Conservation (phyloP, 73 alveolate species). For the Paraurostyla sp. region DNA sequence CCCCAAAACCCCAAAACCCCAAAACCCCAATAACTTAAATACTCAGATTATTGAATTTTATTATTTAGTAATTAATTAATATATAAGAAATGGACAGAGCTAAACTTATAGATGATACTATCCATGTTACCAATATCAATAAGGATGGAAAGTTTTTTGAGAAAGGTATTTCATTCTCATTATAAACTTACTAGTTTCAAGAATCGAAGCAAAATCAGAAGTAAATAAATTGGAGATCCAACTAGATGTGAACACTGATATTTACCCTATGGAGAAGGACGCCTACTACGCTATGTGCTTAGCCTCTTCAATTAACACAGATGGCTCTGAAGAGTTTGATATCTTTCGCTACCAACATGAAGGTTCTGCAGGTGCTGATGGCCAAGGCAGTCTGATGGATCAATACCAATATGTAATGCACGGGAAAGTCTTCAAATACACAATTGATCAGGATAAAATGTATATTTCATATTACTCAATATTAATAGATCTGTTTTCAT, state of each 20-base stretch:
- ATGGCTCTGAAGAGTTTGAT: slow-evolving; percentile 74
- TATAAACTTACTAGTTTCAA: slow-evolving; percentile 76
- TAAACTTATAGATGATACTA: slow-evolving; percentile 66
- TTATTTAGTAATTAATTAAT: neutral
- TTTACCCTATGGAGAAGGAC: slow-evolving; percentile 88
- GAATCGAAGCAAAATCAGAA: slow-evolving; percentile 85
- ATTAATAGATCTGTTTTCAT: slow-evolving; percentile 59
- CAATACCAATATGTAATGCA: slow-evolving; percentile 89
- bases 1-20: slow-evolving; percentile 74
- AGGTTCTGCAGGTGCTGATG: slow-evolving; percentile 72
- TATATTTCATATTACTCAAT: neutral
- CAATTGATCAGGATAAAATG: slow-evolving; percentile 48
- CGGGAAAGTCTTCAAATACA: slow-evolving; percentile 89
- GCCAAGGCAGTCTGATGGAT: slow-evolving; percentile 81
- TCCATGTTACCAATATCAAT: slow-evolving; percentile 52
- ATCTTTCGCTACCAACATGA: slow-evolving; percentile 62
- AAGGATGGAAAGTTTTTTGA: slow-evolving; percentile 74
- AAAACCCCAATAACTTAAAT: slow-evolving; percentile 69
- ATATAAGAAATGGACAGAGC: slow-evolving; percentile 60
- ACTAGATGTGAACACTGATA: slow-evolving; percentile 89
- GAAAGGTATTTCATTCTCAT: slow-evolving; percentile 33
- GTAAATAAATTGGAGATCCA: slow-evolving; percentile 81
- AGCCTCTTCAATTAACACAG: slow-evolving; percentile 75
- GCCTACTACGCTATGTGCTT: slow-evolving; percentile 81
- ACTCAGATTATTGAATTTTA: neutral